Evolutionary conservation across 495 filamentous ascomycete genomes (phyloP).

Genomic region (Penicillium longicatenatum): DNA sequence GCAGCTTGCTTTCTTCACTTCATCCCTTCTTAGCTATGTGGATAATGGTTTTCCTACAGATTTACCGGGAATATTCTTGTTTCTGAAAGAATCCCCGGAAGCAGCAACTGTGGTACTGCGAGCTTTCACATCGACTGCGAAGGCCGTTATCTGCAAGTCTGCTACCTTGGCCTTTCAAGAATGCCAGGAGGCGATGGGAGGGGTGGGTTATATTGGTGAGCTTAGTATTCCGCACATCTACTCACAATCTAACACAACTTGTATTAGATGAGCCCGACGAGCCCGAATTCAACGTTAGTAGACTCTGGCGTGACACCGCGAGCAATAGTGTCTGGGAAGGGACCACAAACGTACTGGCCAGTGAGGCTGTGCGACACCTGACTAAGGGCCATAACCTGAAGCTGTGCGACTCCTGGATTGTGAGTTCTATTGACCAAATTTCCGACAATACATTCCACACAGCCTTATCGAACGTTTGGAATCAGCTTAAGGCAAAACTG

Average conservation of each 20-base stretch:
- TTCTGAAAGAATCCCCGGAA: constrained; percentile 15
- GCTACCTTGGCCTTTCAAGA: constrained; percentile 56
- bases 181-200: constrained; percentile 70
- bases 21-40: constrained; percentile 56
- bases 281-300: constrained; percentile 58
- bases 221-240: neutral
- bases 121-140: constrained; percentile 61
- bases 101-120: constrained; percentile 54
- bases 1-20: constrained; percentile 60
- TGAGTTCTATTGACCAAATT: constrained; percentile 29
- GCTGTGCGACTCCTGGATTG: constrained; percentile 38
- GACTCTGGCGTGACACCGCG: constrained; percentile 63
- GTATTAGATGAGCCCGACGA: constrained; percentile 32
- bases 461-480: constrained; percentile 20
- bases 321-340: constrained; percentile 73
- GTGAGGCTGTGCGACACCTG: constrained; percentile 58
- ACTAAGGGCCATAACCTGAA: constrained; percentile 43
- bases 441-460: constrained; percentile 5
- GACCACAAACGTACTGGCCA: constrained; percentile 67
- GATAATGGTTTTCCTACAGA: constrained; percentile 39
- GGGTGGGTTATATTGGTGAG: constrained; percentile 67
- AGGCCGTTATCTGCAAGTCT: constrained; percentile 60
- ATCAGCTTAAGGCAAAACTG: constrained; percentile 8
- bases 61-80: constrained; percentile 8
- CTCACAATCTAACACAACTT: neutral